These are phyloP conservation scores for Penicillium sp. DNA, from an alignment of 2,329 filamentous ascomycete genomes.

Conservation along the genomic window DNA sequence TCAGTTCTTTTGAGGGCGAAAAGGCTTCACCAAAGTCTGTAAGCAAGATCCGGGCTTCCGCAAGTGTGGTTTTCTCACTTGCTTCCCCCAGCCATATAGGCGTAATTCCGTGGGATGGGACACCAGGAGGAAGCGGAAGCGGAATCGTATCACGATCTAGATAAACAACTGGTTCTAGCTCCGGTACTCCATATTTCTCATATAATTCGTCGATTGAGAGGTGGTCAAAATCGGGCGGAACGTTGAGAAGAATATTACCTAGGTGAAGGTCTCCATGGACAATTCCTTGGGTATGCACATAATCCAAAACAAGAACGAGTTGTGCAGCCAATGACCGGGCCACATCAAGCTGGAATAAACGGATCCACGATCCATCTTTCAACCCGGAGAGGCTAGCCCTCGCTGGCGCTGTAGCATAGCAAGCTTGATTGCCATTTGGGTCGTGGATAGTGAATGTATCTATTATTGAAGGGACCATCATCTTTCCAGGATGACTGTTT, in stretches of 20 bases:
- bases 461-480: background rate
- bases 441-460: background rate
- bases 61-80: constrained; percentile 24
- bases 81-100: constrained; percentile 19
- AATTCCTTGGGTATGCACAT: constrained; percentile 28
- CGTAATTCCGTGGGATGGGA: constrained; percentile 17
- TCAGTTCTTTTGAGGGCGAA: constrained; percentile 10
- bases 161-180: constrained; percentile 19
- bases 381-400: constrained; percentile 18
- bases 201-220: constrained; percentile 22
- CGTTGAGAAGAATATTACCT: constrained; percentile 26
- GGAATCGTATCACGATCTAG: constrained; percentile 15
- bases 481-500: background rate
- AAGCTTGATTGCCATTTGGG: constrained; percentile 22
- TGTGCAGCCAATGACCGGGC: constrained; percentile 28
- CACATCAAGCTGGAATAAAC: constrained; percentile 24
- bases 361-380: constrained; percentile 22
- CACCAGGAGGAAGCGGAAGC: constrained; percentile 12
- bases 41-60: constrained; percentile 25
- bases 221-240: constrained; percentile 16
- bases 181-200: constrained; percentile 21
- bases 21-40: background rate
- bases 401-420: constrained; percentile 19
- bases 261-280: constrained; percentile 30
- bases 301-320: constrained; percentile 32